Evolutionary conservation across 192 early-diverging fungal genomes (phyloP).

Genomic region (Dissophora globulifera): DNA sequence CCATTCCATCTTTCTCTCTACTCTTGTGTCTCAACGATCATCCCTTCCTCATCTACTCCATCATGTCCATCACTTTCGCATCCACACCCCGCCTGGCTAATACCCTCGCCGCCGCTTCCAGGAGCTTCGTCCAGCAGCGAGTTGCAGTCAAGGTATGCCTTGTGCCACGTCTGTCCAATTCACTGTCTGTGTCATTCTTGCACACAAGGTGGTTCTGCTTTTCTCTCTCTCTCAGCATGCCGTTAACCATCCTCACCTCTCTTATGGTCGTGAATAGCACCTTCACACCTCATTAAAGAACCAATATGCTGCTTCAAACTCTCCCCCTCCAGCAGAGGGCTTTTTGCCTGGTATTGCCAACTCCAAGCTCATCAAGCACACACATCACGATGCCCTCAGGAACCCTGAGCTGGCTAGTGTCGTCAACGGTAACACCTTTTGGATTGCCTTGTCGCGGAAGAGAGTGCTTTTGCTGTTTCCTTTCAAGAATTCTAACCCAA

Average conservation of each 20-base stretch:
- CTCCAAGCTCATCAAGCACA: constrained; percentile 82
- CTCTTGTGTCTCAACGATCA: too few relatives aligned
- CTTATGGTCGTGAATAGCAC: constrained; percentile 26
- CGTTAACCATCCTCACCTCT: background rate
- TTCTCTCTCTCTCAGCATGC: background rate
- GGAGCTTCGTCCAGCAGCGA: constrained; percentile 23
- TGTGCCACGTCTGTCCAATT: background rate
- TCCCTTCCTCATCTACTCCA: constrained; percentile 8
- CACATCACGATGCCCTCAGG: constrained; percentile 73
- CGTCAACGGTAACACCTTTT: constrained; percentile 68
- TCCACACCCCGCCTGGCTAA: constrained; percentile 27
- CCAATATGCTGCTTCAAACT: constrained; percentile 18
- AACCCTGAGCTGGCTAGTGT: constrained; percentile 78
- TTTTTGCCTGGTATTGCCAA: constrained; percentile 83
- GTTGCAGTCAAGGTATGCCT: constrained; percentile 37
- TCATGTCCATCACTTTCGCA: constrained; percentile 25
- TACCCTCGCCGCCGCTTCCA: constrained; percentile 18
- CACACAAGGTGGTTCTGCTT: too few relatives aligned
- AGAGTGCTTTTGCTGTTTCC: constrained; percentile 10
- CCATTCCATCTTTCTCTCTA: background rate
- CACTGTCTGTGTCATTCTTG: too few relatives aligned
- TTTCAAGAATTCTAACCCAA: background rate
- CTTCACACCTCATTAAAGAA: constrained; percentile 47
- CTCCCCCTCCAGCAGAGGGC: constrained; percentile 81
- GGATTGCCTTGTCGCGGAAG: too few relatives aligned